phyloP scores from a whole-genome alignment of 768 basidiomycete genomes.

The Trametes cinnabarina region DNA sequence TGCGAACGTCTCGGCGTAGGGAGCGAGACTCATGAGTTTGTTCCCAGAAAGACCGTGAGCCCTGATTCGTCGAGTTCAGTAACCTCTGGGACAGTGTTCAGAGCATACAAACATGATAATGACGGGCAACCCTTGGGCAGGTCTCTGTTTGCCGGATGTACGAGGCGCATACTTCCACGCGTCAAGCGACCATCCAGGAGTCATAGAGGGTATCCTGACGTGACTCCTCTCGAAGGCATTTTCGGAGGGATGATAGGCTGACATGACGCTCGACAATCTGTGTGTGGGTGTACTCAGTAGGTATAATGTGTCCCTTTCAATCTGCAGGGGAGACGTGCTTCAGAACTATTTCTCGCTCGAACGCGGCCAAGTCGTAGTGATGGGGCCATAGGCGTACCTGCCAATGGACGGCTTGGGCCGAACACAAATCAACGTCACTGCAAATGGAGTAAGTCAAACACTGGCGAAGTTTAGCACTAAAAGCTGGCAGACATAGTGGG shows the following conservation, averaged over 20 bases:
- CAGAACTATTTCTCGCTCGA: too few species aligned
- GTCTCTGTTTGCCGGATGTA: neutral
- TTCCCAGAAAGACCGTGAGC: conserved; percentile 35
- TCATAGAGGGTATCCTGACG: conserved; percentile 34
- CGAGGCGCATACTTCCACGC: conserved; percentile 35
- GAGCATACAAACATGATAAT: conserved; percentile 31
- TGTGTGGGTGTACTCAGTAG: too few species aligned
- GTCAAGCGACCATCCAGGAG: conserved; percentile 34
- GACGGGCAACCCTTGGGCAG: conserved; percentile 22
- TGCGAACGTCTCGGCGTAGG: conserved; percentile 34
- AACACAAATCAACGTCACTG: too few species aligned
- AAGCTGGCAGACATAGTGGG: too few species aligned
- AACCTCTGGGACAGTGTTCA: neutral
- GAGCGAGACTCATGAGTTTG: conserved; percentile 32
- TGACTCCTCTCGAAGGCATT: conserved; percentile 3
- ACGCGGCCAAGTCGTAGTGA: too few species aligned
- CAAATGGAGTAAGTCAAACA: too few species aligned
- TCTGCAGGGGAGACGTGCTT: too few species aligned
- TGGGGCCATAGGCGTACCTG: too few species aligned
- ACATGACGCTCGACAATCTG: neutral
- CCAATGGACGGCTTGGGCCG: too few species aligned
- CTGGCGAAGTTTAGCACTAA: too few species aligned
- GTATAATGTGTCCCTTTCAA: too few species aligned
- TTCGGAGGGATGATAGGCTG: neutral
- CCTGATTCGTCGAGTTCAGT: conserved; percentile 17